Percentiles rank a stretch among this genome's conserved stretches.
phyloP scores from a whole-genome alignment of 1,284 basidiomycete species.

The Cryptococcus sp. region DNA sequence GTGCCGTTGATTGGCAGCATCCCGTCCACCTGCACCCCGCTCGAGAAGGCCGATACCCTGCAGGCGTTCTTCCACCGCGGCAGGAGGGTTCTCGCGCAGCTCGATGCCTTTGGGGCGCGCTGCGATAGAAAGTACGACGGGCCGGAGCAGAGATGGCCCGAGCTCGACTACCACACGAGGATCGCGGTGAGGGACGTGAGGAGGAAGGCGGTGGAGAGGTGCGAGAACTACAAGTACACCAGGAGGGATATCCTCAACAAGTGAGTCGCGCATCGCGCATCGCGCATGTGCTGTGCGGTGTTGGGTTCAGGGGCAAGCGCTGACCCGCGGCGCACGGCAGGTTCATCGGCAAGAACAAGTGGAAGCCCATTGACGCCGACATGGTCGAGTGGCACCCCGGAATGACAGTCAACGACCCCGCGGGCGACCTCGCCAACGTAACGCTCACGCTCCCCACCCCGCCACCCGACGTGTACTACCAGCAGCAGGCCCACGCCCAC shows the following conservation, averaged over 20 bases:
- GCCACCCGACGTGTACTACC: conserved; percentile 21
- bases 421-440: conserved; percentile 38
- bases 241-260: conserved; percentile 48
- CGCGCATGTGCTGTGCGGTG: too few species aligned
- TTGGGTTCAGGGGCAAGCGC: neutral
- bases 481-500: conserved; percentile 5
- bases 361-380: conserved; percentile 43
- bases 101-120: conserved; percentile 44
- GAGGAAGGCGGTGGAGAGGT: conserved; percentile 49
- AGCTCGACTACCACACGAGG: conserved; percentile 38
- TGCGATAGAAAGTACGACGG: conserved; percentile 47
- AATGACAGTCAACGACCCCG: conserved; percentile 38
- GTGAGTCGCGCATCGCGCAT: conserved; percentile 30
- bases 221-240: conserved; percentile 52
- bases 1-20: conserved; percentile 49
- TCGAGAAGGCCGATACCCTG: conserved; percentile 41
- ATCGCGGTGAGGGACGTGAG: conserved; percentile 44
- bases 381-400: conserved; percentile 40
- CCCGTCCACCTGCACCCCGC: conserved; percentile 33
- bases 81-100: conserved; percentile 40
- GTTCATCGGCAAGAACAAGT: conserved; percentile 41
- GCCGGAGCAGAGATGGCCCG: conserved; percentile 35
- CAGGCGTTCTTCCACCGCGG: conserved; percentile 43
- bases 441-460: conserved; percentile 38
- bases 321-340: conserved; percentile 18